Evolutionary conservation across 2,329 filamentous ascomycete genomes (phyloP).

Genomic region (Aspergillus tanneri): DNA sequence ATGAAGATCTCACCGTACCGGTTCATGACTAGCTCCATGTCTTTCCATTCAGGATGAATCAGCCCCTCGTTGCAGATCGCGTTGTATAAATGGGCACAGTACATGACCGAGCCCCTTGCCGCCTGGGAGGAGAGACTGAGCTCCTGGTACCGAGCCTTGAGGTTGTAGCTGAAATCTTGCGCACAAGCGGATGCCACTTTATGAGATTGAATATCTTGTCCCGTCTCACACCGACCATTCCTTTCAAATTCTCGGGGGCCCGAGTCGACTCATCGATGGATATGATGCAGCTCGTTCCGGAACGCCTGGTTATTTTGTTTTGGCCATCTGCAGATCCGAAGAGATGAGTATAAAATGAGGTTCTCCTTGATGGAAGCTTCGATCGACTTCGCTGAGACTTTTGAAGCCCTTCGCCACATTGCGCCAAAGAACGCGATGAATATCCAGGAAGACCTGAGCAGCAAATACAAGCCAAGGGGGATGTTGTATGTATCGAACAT

Average conservation of each 20-base stretch:
- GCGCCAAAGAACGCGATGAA: constrained; percentile 35
- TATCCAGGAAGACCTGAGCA: constrained; percentile 45
- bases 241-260: constrained; percentile 11
- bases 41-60: constrained; percentile 34
- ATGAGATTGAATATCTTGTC: constrained; percentile 30
- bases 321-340: not conserved
- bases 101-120: constrained; percentile 43
- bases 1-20: constrained; percentile 41
- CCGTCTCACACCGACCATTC: not conserved
- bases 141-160: constrained; percentile 35
- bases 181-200: constrained; percentile 39
- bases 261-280: not conserved
- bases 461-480: constrained; percentile 44
- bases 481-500: constrained; percentile 31
- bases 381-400: not conserved
- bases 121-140: constrained; percentile 35
- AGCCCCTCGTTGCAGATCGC: constrained; percentile 35
- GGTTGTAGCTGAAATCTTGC: constrained; percentile 42
- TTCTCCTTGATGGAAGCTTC: not conserved
- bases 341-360: not conserved
- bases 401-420: constrained; percentile 8
- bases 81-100: constrained; percentile 46
- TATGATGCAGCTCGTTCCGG: not conserved
- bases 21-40: constrained; percentile 40
- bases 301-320: not conserved